Base-by-base conservation (phyloP, 2,329 filamentous ascomycete genomes). In the Cladophialophora immunda region DNA sequence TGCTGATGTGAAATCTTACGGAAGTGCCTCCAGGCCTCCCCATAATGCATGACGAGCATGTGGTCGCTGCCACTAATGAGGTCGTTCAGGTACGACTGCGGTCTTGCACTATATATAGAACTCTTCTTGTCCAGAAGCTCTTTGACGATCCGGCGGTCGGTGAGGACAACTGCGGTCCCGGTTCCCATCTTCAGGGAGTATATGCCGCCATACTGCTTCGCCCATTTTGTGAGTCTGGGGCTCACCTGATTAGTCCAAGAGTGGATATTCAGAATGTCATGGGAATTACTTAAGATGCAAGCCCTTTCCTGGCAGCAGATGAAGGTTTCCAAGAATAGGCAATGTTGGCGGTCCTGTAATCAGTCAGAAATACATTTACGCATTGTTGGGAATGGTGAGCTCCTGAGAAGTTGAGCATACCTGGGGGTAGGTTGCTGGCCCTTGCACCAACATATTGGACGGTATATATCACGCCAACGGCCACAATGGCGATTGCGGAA, bases 261-360 rank as follows among this genome's bases (percentile, higher is more conserved):
- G 4, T 47, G 32, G 32, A 34, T 34, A 34, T 34, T 11, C 32
- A 34, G 32, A 34, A 34, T 34, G 32, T 34, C 4, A 34, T 2
- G 7, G 32, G 32, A 34, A 34, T 7, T 34, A 81, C 69, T 78
- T 82, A 72, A 34, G 32, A 34, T 34, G 19, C 13, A 19, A 52
- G 4, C 47, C 36, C 27, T 30, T 47, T 58, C 66, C 22, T 69
- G 78, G 76, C 22, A 81, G 75, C 60, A 78, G 76, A 38, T 78
- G 76, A 3, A 86, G 70, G 50, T 86, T 86, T 3, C 84, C 84
- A 13, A 86, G 72, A 1, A 83, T 58, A 0, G 81, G 81, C 0
- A 81, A 27, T 0, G 79, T 80, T 13, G 77, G 78, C 9, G 81
- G 81, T 0, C 80, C 80, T 66, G 41, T 34, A 13, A 34, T 58